Conservation (phyloP, 345 rosid species). For the Moricandia arvensis region DNA sequence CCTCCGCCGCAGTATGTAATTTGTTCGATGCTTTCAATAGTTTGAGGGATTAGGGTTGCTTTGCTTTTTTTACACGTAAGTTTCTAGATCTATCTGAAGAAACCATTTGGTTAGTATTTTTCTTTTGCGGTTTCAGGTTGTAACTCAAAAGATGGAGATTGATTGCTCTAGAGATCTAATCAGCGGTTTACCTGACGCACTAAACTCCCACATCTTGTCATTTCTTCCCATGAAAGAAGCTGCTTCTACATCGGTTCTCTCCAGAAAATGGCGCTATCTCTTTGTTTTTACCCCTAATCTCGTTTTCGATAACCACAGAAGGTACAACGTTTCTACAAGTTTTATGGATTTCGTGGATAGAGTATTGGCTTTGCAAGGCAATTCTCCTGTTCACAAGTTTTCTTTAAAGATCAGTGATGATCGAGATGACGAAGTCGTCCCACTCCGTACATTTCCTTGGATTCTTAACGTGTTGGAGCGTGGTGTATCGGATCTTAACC, state of each 20-base stretch:
- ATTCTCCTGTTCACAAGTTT: not conserved
- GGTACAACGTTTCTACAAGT: not conserved
- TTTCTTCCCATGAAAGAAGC: not conserved
- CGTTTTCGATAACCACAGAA: not conserved
- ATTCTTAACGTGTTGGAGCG: constrained; percentile 8
- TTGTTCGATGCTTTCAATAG: too few species aligned
- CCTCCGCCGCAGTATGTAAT: too few species aligned
- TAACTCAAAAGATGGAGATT: not conserved
- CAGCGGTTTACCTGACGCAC: not conserved
- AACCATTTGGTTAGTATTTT: too few species aligned
- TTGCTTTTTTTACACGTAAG: too few species aligned
- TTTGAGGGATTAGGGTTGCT: too few species aligned
- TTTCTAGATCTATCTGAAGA: too few species aligned
- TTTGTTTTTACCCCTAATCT: not conserved
- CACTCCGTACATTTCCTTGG: not conserved
- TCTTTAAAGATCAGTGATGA: not conserved
- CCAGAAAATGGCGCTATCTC: constrained; percentile 3
- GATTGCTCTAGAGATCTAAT: not conserved
- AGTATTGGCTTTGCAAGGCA: constrained; percentile 4
- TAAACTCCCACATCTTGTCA: constrained; percentile 3
- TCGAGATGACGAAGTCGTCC: not conserved
- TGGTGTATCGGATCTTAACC: not conserved
- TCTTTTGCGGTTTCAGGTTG: too few species aligned
- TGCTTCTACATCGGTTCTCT: not conserved
- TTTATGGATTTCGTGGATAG: constrained; percentile 14